Evolutionary conservation across 345 rosid genomes (phyloP).

Genomic region (Gossypium arboreum): DNA sequence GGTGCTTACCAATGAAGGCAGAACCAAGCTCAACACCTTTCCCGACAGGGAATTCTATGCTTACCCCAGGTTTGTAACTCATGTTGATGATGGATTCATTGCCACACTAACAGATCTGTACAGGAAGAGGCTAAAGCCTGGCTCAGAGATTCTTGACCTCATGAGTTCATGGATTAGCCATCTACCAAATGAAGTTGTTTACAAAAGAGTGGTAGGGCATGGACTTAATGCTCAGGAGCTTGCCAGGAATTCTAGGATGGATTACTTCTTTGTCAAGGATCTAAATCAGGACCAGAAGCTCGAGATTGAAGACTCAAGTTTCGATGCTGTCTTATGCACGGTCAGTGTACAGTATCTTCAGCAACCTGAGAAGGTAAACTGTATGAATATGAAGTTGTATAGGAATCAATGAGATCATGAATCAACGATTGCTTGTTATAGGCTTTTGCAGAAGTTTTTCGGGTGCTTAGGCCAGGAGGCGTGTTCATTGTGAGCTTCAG

Average conservation of each 20-base stretch:
- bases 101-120: conserved; percentile 60
- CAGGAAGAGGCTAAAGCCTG: conserved; percentile 54
- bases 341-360: conserved; percentile 88
- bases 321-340: conserved; percentile 73
- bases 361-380: conserved; percentile 76
- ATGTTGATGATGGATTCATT: conserved; percentile 74
- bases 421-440: conserved; percentile 7
- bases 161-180: conserved; percentile 98
- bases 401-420: background rate
- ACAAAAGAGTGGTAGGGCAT: conserved; percentile 80
- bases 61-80: conserved; percentile 78
- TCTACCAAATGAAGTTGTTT: conserved; percentile 56
- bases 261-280: conserved; percentile 62
- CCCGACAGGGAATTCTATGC: conserved; percentile 72
- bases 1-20: conserved; percentile 60
- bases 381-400: background rate
- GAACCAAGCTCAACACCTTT: conserved; percentile 52
- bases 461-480: conserved; percentile 80
- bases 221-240: conserved; percentile 95
- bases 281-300: conserved; percentile 42
- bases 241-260: conserved; percentile 60
- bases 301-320: conserved; percentile 46
- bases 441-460: conserved; percentile 73
- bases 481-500: conserved; percentile 78
- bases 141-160: conserved; percentile 65